Conservation (phyloP, 2,329 filamentous ascomycete species). For the Tetracladium maxilliforme region DNA sequence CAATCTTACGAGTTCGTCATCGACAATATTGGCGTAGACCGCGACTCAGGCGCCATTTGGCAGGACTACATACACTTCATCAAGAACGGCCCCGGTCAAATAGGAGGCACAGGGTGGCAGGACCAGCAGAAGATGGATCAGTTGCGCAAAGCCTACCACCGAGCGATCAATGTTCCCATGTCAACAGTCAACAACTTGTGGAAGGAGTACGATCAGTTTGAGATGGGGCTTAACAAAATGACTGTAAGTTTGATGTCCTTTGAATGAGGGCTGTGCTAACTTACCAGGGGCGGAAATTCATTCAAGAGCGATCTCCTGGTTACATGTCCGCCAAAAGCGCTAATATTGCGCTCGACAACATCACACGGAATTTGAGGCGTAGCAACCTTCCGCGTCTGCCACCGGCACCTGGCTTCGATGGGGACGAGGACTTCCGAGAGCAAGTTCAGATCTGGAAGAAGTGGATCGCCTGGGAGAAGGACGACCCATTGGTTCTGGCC, state of each 20-base stretch:
- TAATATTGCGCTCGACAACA: constrained; percentile 79
- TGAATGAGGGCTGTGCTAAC: constrained; percentile 8
- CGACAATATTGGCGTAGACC: constrained; percentile 77
- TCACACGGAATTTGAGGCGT: constrained; percentile 61
- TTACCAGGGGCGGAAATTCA: constrained; percentile 73
- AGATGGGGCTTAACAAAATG: constrained; percentile 84
- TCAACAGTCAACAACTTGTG: constrained; percentile 71
- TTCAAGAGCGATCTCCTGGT: constrained; percentile 80
- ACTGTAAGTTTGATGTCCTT: constrained; percentile 60
- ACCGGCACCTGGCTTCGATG: constrained; percentile 73
- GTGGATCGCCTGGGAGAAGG: constrained; percentile 93
- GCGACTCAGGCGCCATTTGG: constrained; percentile 83
- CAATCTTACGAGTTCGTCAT: constrained; percentile 90
- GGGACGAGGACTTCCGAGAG: constrained; percentile 66
- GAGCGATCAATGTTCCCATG: constrained; percentile 76
- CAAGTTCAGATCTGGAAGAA: constrained; percentile 84
- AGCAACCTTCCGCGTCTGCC: constrained; percentile 70
- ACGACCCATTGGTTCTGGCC: constrained; percentile 76
- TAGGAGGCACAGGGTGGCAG: constrained; percentile 83
- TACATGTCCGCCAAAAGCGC: constrained; percentile 96
- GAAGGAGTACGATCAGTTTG: constrained; percentile 97
- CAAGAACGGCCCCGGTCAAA: constrained; percentile 69
- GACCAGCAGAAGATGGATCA: constrained; percentile 97
- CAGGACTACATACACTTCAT: constrained; percentile 90
- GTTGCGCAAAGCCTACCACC: constrained; percentile 82